A percentile compares a stretch with the other conserved stretches of the same genome.
Conservation (phyloP, 1,139 yeast species). For the Ashbya aceris region DNA sequence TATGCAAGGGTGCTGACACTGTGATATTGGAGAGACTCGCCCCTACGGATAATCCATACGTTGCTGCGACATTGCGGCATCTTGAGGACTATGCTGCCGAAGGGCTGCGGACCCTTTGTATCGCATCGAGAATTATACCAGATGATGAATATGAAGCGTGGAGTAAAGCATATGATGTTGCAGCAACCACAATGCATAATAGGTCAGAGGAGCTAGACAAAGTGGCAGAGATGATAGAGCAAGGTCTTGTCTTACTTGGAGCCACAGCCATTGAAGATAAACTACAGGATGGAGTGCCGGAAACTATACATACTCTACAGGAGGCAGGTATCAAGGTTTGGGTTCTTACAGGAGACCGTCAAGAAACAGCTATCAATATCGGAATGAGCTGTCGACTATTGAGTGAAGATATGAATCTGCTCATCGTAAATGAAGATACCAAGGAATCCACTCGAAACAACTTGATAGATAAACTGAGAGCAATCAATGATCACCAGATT, state of each 20-base stretch:
- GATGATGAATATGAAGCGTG: constrained; percentile 71
- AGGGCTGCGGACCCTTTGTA: constrained; percentile 89
- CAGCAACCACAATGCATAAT: constrained; percentile 71
- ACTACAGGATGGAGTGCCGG: constrained; percentile 97
- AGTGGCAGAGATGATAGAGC: constrained; percentile 80
- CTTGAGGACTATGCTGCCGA: constrained; percentile 95
- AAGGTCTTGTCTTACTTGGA: constrained; percentile 70
- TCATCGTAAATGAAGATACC: constrained; percentile 79
- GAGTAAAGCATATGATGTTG: constrained; percentile 54
- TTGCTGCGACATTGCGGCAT: constrained; percentile 74
- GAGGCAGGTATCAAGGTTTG: constrained; percentile 95
- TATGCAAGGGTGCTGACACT: constrained; percentile 97
- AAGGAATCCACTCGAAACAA: constrained; percentile 67
- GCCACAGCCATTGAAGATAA: constrained; percentile 99
- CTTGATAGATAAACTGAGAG: constrained; percentile 64
- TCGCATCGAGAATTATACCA: constrained; percentile 75
- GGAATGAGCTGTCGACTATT: constrained; percentile 95
- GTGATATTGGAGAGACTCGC: constrained; percentile 82
- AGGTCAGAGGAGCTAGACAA: constrained; percentile 70
- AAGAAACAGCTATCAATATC: constrained; percentile 97
- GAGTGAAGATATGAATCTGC: constrained; percentile 91
- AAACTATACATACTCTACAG: constrained; percentile 87
- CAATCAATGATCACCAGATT: constrained; percentile 58
- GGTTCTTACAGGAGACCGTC: constrained; percentile 98
- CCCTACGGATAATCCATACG: constrained; percentile 64